phyloP scores from a whole-genome alignment of 176 grass and related monocot species.

The Echinochloa phyllopogon region DNA sequence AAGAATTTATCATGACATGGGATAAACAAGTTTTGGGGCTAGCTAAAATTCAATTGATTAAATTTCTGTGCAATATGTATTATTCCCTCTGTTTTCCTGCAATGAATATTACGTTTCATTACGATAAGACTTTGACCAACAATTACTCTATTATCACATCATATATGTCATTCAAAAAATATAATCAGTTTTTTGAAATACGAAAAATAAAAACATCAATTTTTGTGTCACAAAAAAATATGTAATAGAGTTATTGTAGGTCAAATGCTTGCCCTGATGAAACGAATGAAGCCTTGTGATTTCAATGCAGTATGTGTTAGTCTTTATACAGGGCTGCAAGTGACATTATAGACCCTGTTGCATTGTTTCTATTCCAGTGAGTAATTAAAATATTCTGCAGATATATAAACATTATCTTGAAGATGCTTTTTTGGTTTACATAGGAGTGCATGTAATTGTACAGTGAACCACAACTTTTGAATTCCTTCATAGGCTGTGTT shows the following conservation, averaged over 20 bases:
- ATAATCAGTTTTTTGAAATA: too few relatives aligned
- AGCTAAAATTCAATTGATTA: not conserved
- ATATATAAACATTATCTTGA: not conserved
- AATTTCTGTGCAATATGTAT: constrained; percentile 6
- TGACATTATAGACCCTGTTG: not conserved
- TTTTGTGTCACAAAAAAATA: too few relatives aligned
- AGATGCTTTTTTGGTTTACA: not conserved
- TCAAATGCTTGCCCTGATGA: too few relatives aligned
- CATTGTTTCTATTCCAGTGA: not conserved
- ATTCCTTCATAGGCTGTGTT: not conserved
- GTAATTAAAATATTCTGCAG: not conserved
- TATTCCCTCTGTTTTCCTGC: not conserved
- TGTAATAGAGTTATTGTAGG: too few relatives aligned
- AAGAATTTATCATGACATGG: not conserved
- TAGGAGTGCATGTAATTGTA: not conserved
- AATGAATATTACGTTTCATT: not conserved
- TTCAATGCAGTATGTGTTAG: not conserved
- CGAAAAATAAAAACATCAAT: too few relatives aligned
- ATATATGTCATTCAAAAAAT: too few relatives aligned
- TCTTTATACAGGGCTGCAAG: not conserved
- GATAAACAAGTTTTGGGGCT: not conserved
- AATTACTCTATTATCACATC: not conserved
- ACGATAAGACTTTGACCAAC: not conserved
- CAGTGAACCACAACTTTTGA: not conserved
- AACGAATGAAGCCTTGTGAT: too few relatives aligned